These are phyloP conservation scores for Nadsonia starkeyi-henricii DNA, from an alignment of 1,139 yeast genomes.

Conservation along the genomic window DNA sequence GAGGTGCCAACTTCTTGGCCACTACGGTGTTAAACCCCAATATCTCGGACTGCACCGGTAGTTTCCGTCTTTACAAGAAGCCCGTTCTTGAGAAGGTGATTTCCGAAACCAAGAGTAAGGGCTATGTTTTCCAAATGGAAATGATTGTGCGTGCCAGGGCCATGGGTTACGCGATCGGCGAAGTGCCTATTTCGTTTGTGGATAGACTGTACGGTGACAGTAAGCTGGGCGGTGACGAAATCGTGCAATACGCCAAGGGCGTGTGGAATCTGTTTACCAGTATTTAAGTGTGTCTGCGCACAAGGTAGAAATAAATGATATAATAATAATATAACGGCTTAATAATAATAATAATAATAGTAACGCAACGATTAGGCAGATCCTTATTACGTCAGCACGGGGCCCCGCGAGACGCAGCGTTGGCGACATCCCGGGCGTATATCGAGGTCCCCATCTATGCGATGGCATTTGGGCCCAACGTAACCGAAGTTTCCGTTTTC, in stretches of 20 bases:
- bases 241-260: conserved; percentile 63
- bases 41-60: conserved; percentile 68
- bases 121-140: conserved; percentile 82
- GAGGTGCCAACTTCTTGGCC: conserved; percentile 75
- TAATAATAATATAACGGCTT: too few species aligned
- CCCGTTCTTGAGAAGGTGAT: conserved; percentile 54
- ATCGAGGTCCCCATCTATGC: too few species aligned
- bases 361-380: too few species aligned
- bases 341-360: too few species aligned
- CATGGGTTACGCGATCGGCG: conserved; percentile 58
- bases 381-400: too few species aligned
- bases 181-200: conserved; percentile 68
- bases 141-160: conserved; percentile 77
- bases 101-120: conserved; percentile 58
- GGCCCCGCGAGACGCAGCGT: too few species aligned
- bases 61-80: conserved; percentile 65
- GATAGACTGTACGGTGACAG: conserved; percentile 73
- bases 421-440: too few species aligned
- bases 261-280: conserved; percentile 58
- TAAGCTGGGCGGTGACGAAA: conserved; percentile 73
- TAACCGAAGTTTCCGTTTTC: not conserved
- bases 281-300: conserved; percentile 32
- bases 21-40: conserved; percentile 57
- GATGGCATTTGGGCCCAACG: not conserved
- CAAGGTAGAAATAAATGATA: too few species aligned